These are phyloP conservation scores for Geranium rotundifolium DNA, from an alignment of 345 rosid species.

Conservation along the genomic window DNA sequence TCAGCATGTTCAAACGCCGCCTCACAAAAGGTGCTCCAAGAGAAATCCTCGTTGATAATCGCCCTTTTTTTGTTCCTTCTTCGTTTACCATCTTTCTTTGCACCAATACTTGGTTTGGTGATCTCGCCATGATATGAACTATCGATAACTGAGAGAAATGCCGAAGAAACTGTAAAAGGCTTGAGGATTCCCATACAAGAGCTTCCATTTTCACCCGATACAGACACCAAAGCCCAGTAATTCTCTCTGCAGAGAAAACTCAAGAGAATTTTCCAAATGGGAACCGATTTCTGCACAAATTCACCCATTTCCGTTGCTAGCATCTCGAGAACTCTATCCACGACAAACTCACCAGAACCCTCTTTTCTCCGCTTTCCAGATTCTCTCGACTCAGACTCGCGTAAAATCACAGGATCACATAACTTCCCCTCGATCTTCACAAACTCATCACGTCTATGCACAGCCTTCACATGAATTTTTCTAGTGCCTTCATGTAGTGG, in stretches of 20 bases:
- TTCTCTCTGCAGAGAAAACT: constrained; percentile 64
- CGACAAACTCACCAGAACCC: constrained; percentile 35
- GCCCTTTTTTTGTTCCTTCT: constrained; percentile 27
- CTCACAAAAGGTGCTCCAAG: constrained; percentile 51
- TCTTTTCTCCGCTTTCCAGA: constrained; percentile 19
- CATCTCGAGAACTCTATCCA: constrained; percentile 44
- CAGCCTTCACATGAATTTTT: constrained; percentile 37
- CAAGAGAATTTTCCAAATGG: constrained; percentile 63
- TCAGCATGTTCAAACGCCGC: constrained; percentile 35
- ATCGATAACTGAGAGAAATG: constrained; percentile 31
- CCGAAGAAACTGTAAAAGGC: constrained; percentile 65
- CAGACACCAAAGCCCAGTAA: constrained; percentile 51
- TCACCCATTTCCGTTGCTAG: constrained; percentile 43
- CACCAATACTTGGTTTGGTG: constrained; percentile 10
- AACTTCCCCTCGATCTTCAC: constrained; percentile 23
- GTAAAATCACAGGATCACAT: constrained; percentile 35
- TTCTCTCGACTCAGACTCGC: constrained; percentile 20
- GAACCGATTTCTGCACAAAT: constrained; percentile 25
- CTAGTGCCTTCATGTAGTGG: constrained; percentile 9
- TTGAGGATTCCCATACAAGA: constrained; percentile 48
- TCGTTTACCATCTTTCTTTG: constrained; percentile 16
- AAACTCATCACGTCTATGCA: constrained; percentile 31
- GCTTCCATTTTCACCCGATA: constrained; percentile 34
- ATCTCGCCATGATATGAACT: constrained; percentile 16
- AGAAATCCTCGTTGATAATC: constrained; percentile 29